A percentile compares a stretch with the other conserved stretches of the same genome.
Conservation (phyloP, 1,139 yeast species). For the Saccharomyces hybrid region DNA sequence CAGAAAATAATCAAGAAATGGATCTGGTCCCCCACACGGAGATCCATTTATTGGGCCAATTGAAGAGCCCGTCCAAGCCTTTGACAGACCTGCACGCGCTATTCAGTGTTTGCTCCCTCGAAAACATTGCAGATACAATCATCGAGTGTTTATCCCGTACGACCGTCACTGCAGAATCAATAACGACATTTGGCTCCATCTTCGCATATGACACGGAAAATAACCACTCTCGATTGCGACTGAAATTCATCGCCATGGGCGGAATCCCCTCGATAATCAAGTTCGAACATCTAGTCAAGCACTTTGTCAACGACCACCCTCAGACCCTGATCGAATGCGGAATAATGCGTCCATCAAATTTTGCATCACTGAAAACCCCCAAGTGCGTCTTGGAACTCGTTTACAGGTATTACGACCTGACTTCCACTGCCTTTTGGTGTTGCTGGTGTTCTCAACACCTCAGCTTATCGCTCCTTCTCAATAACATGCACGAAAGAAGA, state of each 20-base stretch:
- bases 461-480: constrained; percentile 9
- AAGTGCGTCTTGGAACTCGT: constrained; percentile 16
- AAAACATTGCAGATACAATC: constrained; percentile 2
- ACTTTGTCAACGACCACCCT: constrained; percentile 11
- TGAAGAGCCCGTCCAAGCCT: neutral
- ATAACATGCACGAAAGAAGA: constrained; percentile 15
- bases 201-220: constrained; percentile 16
- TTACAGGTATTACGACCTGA: constrained; percentile 17
- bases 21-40: constrained; percentile 6
- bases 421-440: constrained; percentile 23
- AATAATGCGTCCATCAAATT: constrained; percentile 14
- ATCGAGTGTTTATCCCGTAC: neutral
- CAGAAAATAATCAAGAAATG: neutral
- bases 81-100: constrained; percentile 2
- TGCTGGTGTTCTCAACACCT: constrained; percentile 25
- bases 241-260: constrained; percentile 21
- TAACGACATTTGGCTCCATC: neutral
- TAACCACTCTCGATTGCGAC: constrained; percentile 17
- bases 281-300: constrained; percentile 11
- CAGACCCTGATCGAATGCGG: constrained; percentile 23
- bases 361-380: constrained; percentile 11
- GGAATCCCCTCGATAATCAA: constrained; percentile 20
- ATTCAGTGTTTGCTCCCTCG: constrained; percentile 3
- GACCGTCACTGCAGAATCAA: neutral
- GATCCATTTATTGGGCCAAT: constrained; percentile 3